phyloP scores from a whole-genome alignment of 176 grass and related monocot genomes.

The Juncus inflexus region DNA sequence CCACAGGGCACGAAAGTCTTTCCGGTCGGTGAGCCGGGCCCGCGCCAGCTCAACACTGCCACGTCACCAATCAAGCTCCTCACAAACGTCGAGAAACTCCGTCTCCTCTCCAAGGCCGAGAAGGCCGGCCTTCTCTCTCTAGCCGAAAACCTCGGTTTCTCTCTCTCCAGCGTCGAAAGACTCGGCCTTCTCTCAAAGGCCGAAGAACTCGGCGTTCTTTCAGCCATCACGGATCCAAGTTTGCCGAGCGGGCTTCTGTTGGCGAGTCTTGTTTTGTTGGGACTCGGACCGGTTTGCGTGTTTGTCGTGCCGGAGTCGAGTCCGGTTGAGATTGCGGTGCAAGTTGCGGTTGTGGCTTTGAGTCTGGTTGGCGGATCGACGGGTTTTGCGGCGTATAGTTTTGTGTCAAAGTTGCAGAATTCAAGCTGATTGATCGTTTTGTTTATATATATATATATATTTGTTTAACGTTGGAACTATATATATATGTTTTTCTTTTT shows the following conservation, averaged over 20 bases:
- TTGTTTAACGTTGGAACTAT: neutral
- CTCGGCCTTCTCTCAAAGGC: slow-evolving; percentile 88
- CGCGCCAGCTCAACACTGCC: slow-evolving; percentile 33
- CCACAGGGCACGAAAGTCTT: slow-evolving; percentile 74
- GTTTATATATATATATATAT: neutral
- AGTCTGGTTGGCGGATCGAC: slow-evolving; percentile 68
- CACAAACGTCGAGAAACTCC: slow-evolving; percentile 88
- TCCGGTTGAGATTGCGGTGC: slow-evolving; percentile 74
- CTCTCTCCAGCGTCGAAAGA: slow-evolving; percentile 71
- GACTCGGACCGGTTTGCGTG: slow-evolving; percentile 55
- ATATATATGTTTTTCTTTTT: slow-evolving; percentile 1
- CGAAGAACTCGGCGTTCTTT: slow-evolving; percentile 77
- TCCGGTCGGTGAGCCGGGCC: slow-evolving; percentile 57
- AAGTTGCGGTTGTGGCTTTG: slow-evolving; percentile 49
- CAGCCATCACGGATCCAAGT: slow-evolving; percentile 70
- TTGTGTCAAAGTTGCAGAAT: slow-evolving; percentile 80
- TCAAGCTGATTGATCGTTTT: slow-evolving; percentile 29
- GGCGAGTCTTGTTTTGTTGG: slow-evolving; percentile 53
- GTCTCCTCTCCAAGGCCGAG: slow-evolving; percentile 91
- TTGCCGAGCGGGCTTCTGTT: slow-evolving; percentile 53
- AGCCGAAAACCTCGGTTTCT: slow-evolving; percentile 75
- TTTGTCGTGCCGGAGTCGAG: slow-evolving; percentile 76
- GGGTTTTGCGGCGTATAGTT: slow-evolving; percentile 69
- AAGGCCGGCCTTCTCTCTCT: slow-evolving; percentile 80
- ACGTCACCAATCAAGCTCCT: slow-evolving; percentile 60